These are phyloP conservation scores for Thermochaetoides dissita DNA, from an alignment of 2,329 filamentous ascomycete genomes.

Conservation along the genomic window DNA sequence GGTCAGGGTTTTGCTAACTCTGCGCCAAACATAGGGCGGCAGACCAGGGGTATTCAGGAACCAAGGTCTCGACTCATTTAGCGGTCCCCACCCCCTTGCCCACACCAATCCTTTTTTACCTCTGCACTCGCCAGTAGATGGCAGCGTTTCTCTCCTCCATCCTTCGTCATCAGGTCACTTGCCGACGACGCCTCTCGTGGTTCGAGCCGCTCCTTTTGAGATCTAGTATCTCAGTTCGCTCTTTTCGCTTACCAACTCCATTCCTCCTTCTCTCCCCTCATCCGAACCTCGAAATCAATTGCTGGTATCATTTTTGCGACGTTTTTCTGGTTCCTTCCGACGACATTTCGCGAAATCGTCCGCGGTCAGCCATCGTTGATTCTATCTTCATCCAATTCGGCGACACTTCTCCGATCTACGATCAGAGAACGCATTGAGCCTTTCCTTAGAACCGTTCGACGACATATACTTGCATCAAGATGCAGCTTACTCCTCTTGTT, in stretches of 20 bases:
- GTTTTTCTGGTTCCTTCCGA: no score
- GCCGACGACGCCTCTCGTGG: constrained; percentile 11
- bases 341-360: no score
- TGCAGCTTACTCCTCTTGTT: constrained; percentile 16
- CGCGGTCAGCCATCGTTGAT: neutral
- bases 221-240: constrained; percentile 17
- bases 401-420: neutral
- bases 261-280: constrained; percentile 2
- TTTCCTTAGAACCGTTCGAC: neutral
- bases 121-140: neutral
- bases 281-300: constrained; percentile 9
- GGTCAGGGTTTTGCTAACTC: neutral
- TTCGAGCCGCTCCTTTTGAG: constrained; percentile 15
- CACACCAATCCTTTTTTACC: constrained; percentile 2
- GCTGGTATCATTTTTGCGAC: constrained; percentile 4
- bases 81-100: constrained; percentile 3
- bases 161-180: constrained; percentile 6
- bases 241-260: constrained; percentile 7
- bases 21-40: neutral
- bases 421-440: neutral
- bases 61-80: constrained; percentile 9
- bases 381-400: neutral
- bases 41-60: constrained; percentile 5
- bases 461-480: constrained; percentile 4
- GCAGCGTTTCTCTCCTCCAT: constrained; percentile 5